Evolutionary conservation across 139 green algal species (phyloP), one percentile per base, ranked within the genome.

Genomic region (Dunaliella primolecta): DNA sequence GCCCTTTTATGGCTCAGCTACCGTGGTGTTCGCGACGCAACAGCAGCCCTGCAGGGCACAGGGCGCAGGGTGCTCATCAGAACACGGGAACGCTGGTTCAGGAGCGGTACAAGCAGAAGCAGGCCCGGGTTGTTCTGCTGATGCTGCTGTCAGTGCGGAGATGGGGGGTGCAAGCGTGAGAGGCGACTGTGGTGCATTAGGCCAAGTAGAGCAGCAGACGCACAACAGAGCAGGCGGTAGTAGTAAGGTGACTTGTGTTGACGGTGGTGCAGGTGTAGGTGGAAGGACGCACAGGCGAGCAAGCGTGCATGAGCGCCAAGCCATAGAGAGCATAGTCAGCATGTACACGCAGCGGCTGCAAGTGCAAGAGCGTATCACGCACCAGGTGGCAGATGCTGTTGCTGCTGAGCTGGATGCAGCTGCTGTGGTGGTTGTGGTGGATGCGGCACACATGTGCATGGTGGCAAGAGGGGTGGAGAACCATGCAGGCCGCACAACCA

Each of bases 361-460:
- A 88, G 91, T 99, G 25, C 96, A 99, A 91, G 97, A 99, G 90
- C 92, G 97, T 21, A 90, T 99, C 35, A 98, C 93, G 0, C 89
- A 96, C 1, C 92, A 99, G 84, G 74, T 99, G 23, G 96, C 95
- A 2, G 88, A 92, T 30, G 91, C 87, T 24, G 83, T 95, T n/a
- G 77, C 37, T 81, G 20, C 33, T n/a, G 34, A 7, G 27, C 36
- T 80, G 30, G 37, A 71, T 30, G 29, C 74, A 11, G 46, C 2
- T 11, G 92, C 89, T 15, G 90, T 96, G 75, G 89, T 98, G 86
- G 94, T 99, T 23, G 90, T 97, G 0, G 90, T 94, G 33, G 88
- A 95, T 32, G 96, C 96, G 0, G 89, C 88, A 31, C 97, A 99
- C 91, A 97, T 99, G 96, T 99, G 97, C 91, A 99, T 99, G 97